Base-by-base conservation (phyloP, 2,329 filamentous ascomycete species). In the Rhexocercosporidium sp. region DNA sequence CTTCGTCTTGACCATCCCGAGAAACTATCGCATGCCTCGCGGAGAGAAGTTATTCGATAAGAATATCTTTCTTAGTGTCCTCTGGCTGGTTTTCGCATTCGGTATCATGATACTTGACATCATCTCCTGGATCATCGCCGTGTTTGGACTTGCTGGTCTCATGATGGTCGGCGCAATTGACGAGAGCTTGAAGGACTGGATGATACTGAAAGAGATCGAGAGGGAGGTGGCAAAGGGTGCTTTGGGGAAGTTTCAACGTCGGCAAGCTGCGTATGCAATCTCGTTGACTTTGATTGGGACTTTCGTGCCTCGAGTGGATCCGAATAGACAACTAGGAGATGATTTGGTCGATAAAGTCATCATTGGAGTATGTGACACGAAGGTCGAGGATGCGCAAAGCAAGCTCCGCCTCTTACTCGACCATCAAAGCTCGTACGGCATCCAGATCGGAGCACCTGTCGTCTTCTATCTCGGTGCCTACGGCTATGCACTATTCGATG, bases 391-490 rank as follows among this genome's bases (percentile, higher is more conserved):
- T n/a, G 39, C 62, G 9, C 57, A 59, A 27, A 20, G 49, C 2
- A 59, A 59, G 39, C 25, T 65, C 4, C 16, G 49, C 8, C 41
- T 59, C 18, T 54, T 65, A 18, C 41, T 59, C 22, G 54, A 29
- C 27, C 62, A 65, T 25, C 62, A 65, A n/a, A 59, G 37, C 25
- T 51, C 62, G 8, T 59, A 59, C 22, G 62, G 62, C 12, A 37
- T 59, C 5, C 53, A 59, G n/a, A 51, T 65, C 27, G 62, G 62
- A 9, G 54, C 62, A 37, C 62, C 62, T 11, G 62, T 65, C 18
- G 54, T 65, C 3, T 65, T 65, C 54, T 65, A 65, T 22, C 53
- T 65, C 22, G 53, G 62, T 5, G 39, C 62, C 5, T 65, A 65
- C 31, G 44, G 22, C 11, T 65, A 65, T 22, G 39, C 62, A 7